A percentile compares a stretch with the other conserved stretches of the same genome.
Conservation (phyloP, 164 flowering plant species). For the Tetrastigma voinierianum region DNA sequence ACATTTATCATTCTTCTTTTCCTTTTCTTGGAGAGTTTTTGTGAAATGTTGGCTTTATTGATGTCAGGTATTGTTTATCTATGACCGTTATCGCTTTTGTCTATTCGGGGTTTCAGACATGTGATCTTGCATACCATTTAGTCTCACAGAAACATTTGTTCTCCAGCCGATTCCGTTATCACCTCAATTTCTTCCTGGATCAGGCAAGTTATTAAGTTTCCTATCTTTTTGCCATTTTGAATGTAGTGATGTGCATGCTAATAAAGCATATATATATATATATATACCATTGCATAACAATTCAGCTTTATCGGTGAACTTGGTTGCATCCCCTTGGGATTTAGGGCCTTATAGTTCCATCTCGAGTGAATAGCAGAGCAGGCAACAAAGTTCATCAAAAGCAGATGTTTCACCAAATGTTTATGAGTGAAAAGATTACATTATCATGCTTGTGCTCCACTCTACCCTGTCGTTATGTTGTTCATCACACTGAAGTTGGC, state of each 20-base stretch:
- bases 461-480: too few relatives aligned
- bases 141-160: conserved; percentile 50
- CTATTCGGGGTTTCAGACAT: conserved; percentile 80
- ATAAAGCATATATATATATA: neutral
- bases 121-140: conserved; percentile 47
- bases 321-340: neutral
- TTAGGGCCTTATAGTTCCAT: neutral
- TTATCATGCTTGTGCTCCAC: too few relatives aligned
- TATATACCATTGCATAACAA: neutral
- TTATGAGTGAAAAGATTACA: neutral
- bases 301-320: neutral
- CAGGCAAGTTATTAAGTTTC: conserved; percentile 53
- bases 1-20: neutral
- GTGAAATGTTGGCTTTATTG: conserved; percentile 6
- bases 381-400: neutral
- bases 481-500: too few relatives aligned
- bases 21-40: neutral
- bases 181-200: conserved; percentile 76
- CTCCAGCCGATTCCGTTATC: conserved; percentile 40
- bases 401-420: neutral
- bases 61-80: conserved; percentile 70
- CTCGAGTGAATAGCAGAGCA: neutral
- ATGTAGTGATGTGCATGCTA: neutral
- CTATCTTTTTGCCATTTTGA: neutral
- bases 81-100: conserved; percentile 72